A percentile compares a stretch with the other conserved stretches of the same genome.
These are phyloP conservation scores for Geranomyces michiganensis DNA, from an alignment of 192 early-diverging fungal genomes.

Conservation along the genomic window DNA sequence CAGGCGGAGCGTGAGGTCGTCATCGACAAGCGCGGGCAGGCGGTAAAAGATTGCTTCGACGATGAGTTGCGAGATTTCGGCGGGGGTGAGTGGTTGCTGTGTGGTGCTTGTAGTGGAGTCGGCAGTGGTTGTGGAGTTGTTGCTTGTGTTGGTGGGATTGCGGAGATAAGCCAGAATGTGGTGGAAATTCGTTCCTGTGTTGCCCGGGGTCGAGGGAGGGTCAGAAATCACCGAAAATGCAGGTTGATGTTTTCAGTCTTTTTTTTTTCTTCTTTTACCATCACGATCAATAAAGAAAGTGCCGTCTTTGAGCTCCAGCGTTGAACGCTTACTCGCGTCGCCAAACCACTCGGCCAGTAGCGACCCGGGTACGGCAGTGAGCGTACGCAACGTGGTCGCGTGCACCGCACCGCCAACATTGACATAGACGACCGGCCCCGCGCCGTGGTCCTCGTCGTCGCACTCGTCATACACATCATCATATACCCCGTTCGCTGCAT, in stretches of 20 bases:
- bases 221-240: no score
- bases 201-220: no score
- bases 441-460: not conserved
- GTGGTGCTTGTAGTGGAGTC: no score
- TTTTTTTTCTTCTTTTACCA: constrained; percentile 26
- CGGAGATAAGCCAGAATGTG: constrained; percentile 55
- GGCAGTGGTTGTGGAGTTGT: no score
- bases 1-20: not conserved
- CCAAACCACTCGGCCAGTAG: constrained; percentile 29
- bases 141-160: constrained; percentile 14
- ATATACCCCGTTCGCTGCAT: no score
- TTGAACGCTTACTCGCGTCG: constrained; percentile 27
- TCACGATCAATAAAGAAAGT: constrained; percentile 48
- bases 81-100: constrained; percentile 7
- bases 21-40: constrained; percentile 17
- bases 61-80: not conserved
- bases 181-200: constrained; percentile 48
- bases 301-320: constrained; percentile 41
- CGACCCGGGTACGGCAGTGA: constrained; percentile 35
- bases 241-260: no score
- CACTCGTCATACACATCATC: not conserved
- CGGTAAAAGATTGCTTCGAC: constrained; percentile 26
- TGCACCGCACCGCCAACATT: constrained; percentile 41
- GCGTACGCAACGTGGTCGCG: constrained; percentile 44
- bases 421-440: constrained; percentile 24